These are phyloP conservation scores for Cyclotella kingstonii DNA, from an alignment of 108 stramenopile species.

Conservation along the genomic window DNA sequence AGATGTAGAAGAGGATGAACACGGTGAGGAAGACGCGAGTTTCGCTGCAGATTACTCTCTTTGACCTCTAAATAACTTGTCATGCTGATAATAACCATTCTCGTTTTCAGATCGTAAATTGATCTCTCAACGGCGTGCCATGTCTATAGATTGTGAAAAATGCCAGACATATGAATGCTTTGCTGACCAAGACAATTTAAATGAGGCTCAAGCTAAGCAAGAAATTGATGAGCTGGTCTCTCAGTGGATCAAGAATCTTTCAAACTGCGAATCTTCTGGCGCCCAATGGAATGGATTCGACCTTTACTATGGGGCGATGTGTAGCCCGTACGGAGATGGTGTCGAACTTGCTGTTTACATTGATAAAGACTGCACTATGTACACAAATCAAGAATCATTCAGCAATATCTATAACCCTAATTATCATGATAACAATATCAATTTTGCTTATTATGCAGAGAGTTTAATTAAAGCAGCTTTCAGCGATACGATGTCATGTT, in stretches of 20 bases:
- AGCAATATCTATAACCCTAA: constrained; percentile 3
- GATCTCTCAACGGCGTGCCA: constrained; percentile 6
- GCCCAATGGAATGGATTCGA: constrained; percentile 17
- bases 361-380: constrained; percentile 32
- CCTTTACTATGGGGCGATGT: constrained; percentile 14
- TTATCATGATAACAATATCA: constrained; percentile 9
- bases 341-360: constrained; percentile 22
- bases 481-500: constrained; percentile 15
- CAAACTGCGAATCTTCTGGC: constrained; percentile 15
- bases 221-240: constrained; percentile 18
- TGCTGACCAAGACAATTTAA: constrained; percentile 9
- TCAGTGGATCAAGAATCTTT: constrained; percentile 30
- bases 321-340: constrained; percentile 20
- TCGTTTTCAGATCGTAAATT: constrained; percentile 12
- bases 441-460: constrained; percentile 22
- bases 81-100: not conserved
- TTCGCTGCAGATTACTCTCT: no score
- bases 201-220: not conserved
- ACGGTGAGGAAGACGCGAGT: not conserved
- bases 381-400: constrained; percentile 9
- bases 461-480: constrained; percentile 23
- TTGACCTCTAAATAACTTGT: not conserved
- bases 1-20: not conserved
- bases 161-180: constrained; percentile 29
- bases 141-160: constrained; percentile 19